These are phyloP conservation scores for Lepiota venenata DNA, from an alignment of 768 basidiomycete genomes.

Conservation along the genomic window DNA sequence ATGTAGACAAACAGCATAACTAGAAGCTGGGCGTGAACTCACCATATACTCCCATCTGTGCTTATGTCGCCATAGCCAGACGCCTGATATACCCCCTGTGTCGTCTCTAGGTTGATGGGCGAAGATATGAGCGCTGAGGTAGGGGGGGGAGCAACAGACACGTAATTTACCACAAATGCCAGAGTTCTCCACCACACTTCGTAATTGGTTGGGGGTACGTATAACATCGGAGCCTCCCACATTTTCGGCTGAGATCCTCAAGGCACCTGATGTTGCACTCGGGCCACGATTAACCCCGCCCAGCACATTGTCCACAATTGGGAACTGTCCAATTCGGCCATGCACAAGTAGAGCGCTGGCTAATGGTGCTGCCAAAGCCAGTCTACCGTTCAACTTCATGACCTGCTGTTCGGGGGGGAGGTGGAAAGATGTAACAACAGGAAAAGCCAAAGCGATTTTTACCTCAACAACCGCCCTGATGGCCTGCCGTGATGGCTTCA, in stretches of 20 bases:
- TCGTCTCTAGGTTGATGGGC: slow-evolving; percentile 42
- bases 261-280: background rate
- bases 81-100: slow-evolving; percentile 54
- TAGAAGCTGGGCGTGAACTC: background rate
- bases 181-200: slow-evolving; percentile 56
- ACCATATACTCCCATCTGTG: slow-evolving; percentile 56
- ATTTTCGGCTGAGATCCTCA: slow-evolving; percentile 1
- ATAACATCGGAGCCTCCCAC: background rate
- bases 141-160: background rate
- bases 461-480: too few relatives aligned
- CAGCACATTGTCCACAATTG: slow-evolving; percentile 44
- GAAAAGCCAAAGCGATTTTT: background rate
- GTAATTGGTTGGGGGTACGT: slow-evolving; percentile 21
- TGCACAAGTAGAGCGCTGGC: background rate
- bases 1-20: background rate
- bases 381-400: slow-evolving; percentile 1
- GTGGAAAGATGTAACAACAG: background rate
- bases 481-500: too few relatives aligned
- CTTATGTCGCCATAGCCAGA: slow-evolving; percentile 64
- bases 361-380: background rate
- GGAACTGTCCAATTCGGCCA: slow-evolving; percentile 36
- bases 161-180: slow-evolving; percentile 48
- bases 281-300: slow-evolving; percentile 34
- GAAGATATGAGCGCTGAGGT: background rate
- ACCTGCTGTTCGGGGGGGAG: background rate